These are phyloP conservation scores for Trapa bicornis DNA, from an alignment of 345 rosid genomes.

Conservation along the genomic window DNA sequence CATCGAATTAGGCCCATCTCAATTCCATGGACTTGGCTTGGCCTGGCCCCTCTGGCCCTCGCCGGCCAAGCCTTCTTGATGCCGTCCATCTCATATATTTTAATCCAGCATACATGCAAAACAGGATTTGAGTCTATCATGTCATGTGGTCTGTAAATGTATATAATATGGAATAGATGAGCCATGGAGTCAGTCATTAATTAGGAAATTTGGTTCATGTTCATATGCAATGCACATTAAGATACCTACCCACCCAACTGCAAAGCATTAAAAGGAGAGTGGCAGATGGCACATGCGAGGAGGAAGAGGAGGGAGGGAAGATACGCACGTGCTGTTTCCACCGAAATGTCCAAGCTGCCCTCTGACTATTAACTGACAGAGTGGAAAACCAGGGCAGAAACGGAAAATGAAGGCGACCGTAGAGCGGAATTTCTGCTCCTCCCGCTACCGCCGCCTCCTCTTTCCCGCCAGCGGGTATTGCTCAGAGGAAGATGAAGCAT, in stretches of 20 bases:
- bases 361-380: neutral
- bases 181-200: too few relatives aligned
- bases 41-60: too few relatives aligned
- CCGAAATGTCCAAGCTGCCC: neutral
- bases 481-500: conserved; percentile 9
- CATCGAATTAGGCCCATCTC: neutral
- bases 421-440: neutral
- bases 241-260: neutral
- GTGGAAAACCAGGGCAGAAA: neutral
- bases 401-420: neutral
- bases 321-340: neutral
- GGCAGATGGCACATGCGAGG: neutral
- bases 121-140: too few relatives aligned
- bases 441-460: neutral
- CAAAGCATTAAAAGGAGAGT: neutral
- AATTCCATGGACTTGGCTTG: neutral
- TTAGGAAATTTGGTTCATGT: too few relatives aligned
- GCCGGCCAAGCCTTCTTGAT: too few relatives aligned
- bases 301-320: neutral
- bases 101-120: too few relatives aligned
- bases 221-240: too few relatives aligned
- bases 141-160: too few relatives aligned
- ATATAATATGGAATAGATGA: too few relatives aligned
- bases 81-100: too few relatives aligned
- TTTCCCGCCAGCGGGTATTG: neutral